A percentile compares a stretch with the other conserved stretches of the same genome.
phyloP scores from a whole-genome alignment of 2,329 filamentous ascomycete genomes.

The Aspergillus udagawae region DNA sequence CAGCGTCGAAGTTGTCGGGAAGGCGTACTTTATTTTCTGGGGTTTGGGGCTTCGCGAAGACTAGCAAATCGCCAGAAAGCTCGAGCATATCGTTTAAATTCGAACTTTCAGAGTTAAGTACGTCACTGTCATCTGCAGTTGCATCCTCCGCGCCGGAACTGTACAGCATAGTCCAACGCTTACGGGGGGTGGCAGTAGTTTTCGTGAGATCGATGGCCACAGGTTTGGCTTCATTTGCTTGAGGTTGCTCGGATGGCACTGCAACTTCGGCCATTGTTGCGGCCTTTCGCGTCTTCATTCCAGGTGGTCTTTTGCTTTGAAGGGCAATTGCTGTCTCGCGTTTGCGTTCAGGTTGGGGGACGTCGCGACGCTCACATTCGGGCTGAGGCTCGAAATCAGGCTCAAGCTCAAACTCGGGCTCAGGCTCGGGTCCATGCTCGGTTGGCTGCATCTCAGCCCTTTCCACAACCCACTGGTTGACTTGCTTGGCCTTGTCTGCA shows the following conservation, averaged over 20 bases:
- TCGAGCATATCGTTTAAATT: background rate
- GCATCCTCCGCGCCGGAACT: background rate
- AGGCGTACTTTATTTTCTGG: slow-evolving; percentile 2
- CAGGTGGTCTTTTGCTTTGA: slow-evolving; percentile 10
- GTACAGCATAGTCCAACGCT: slow-evolving; percentile 18
- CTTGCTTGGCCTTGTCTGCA: slow-evolving; percentile 24
- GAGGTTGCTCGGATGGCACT: background rate
- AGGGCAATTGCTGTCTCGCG: background rate
- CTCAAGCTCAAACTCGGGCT: background rate
- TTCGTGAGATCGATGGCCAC: slow-evolving; percentile 1
- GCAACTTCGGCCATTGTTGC: background rate
- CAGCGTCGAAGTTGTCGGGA: slow-evolving; percentile 12
- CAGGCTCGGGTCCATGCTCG: background rate
- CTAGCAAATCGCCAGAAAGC: background rate
- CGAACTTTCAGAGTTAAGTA: background rate
- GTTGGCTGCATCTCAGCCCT: slow-evolving; percentile 14
- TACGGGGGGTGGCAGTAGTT: slow-evolving; percentile 7
- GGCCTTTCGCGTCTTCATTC: slow-evolving; percentile 18
- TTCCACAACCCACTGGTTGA: slow-evolving; percentile 28
- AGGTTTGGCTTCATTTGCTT: background rate
- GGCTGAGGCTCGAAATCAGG: background rate
- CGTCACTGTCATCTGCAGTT: background rate
- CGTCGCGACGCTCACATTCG: background rate
- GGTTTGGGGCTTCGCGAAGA: background rate
- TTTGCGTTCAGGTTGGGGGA: background rate